These are phyloP conservation scores for Arachis stenosperma DNA, from an alignment of 306 rosid genomes.

Conservation along the genomic window DNA sequence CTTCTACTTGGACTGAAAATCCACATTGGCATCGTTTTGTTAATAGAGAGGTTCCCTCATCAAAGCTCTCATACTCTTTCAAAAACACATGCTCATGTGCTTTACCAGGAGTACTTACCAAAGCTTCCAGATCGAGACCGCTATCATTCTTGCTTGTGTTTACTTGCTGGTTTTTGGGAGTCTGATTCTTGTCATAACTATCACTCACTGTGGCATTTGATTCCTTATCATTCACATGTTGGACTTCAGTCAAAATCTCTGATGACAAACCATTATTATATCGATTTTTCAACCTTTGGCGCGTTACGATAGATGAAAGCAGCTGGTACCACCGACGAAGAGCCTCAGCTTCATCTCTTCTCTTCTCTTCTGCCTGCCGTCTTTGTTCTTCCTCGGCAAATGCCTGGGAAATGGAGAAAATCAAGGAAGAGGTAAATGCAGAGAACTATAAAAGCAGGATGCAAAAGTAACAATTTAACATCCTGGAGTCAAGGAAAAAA, in stretches of 20 bases:
- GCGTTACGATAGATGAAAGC: slow-evolving; percentile 80
- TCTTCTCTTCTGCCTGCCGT: slow-evolving; percentile 74
- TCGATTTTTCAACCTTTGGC: slow-evolving; percentile 74
- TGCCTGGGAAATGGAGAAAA: slow-evolving; percentile 53
- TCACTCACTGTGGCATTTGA: slow-evolving; percentile 40
- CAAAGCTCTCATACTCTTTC: slow-evolving; percentile 67
- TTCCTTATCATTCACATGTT: slow-evolving; percentile 30
- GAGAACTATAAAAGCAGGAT: background rate
- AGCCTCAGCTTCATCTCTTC: slow-evolving; percentile 68
- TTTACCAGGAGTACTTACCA: slow-evolving; percentile 37
- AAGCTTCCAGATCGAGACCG: slow-evolving; percentile 27
- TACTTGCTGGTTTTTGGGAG: slow-evolving; percentile 34
- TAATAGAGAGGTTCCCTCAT: slow-evolving; percentile 57
- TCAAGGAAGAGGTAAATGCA: slow-evolving; percentile 1
- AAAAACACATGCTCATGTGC: slow-evolving; percentile 79
- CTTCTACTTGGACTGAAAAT: slow-evolving; percentile 85
- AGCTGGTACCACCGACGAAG: slow-evolving; percentile 90
- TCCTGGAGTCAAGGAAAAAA: background rate
- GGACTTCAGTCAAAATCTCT: slow-evolving; percentile 37
- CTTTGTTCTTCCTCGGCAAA: slow-evolving; percentile 77
- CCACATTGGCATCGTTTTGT: slow-evolving; percentile 83
- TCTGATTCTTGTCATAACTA: slow-evolving; percentile 39
- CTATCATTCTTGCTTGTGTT: slow-evolving; percentile 9
- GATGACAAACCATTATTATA: slow-evolving; percentile 56
- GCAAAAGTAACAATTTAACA: slow-evolving; percentile 7